A percentile compares a stretch with the other conserved stretches of the same genome.
phyloP scores from a whole-genome alignment of 345 rosid genomes.

The Pugionium cornutum region DNA sequence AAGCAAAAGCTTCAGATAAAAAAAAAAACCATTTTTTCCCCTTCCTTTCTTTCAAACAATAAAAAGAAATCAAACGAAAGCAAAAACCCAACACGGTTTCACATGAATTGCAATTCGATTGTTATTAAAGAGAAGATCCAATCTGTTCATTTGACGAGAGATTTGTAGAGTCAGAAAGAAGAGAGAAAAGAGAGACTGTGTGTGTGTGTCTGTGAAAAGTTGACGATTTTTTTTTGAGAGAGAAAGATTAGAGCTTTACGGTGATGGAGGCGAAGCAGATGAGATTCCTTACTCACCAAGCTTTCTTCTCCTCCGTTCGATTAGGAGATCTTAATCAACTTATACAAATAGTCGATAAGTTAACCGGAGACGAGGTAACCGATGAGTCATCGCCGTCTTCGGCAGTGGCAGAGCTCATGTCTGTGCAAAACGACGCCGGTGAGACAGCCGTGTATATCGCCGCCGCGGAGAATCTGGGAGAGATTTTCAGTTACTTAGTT shows the following conservation, averaged over 20 bases:
- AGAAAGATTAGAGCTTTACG: conserved; percentile 28
- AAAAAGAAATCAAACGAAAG: conserved; percentile 3
- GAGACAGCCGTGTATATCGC: conserved; percentile 73
- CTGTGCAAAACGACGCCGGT: conserved; percentile 71
- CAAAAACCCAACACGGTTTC: conserved; percentile 39
- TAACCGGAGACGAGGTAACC: conserved; percentile 48
- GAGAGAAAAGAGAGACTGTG: too few relatives aligned
- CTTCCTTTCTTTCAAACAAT: not conserved
- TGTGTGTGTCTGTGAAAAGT: conserved; percentile 13
- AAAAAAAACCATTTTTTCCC: not conserved
- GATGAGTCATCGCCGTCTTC: conserved; percentile 52
- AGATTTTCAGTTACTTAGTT: conserved; percentile 65
- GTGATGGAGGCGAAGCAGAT: conserved; percentile 71
- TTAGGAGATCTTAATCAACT: conserved; percentile 63
- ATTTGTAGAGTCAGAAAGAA: conserved; percentile 19
- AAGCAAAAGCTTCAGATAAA: conserved; percentile 27
- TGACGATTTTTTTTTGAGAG: conserved; percentile 28
- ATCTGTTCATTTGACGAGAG: conserved; percentile 26
- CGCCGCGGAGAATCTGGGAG: conserved; percentile 57
- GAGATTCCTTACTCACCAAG: conserved; percentile 71
- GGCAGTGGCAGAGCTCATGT: conserved; percentile 71
- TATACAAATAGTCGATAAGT: conserved; percentile 50
- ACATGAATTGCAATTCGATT: conserved; percentile 37
- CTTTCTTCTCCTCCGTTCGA: conserved; percentile 77
- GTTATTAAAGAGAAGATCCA: conserved; percentile 24